Evolutionary conservation across 805 yeast genomes (phyloP).

Genomic region (Pichia kluyveri): DNA sequence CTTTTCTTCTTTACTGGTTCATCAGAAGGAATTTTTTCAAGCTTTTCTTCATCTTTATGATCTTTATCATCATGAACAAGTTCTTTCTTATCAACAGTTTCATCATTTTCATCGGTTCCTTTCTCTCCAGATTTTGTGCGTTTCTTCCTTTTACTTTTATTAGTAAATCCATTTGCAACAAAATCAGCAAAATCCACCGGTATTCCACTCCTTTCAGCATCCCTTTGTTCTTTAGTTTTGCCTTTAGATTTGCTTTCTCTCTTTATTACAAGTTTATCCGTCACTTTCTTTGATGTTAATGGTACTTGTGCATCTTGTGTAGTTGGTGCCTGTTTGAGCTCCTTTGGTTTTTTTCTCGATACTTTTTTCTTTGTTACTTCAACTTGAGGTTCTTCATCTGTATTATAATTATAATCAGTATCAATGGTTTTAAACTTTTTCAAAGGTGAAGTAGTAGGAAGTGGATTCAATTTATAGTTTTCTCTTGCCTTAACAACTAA

Average conservation of each 20-base stretch:
- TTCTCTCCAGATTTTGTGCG: not conserved
- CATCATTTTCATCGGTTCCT: not conserved
- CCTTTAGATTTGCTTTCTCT: not conserved
- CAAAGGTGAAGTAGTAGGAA: not conserved
- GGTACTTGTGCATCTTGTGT: too few relatives aligned
- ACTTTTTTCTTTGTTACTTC: not conserved
- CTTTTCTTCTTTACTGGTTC: constrained; percentile 1
- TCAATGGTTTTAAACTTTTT: constrained; percentile 10
- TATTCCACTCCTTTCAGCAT: constrained; percentile 1
- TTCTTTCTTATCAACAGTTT: not conserved
- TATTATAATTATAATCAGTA: constrained; percentile 5
- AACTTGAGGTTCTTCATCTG: not conserved
- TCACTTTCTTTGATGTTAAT: not conserved
- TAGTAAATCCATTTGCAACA: not conserved
- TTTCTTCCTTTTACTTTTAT: not conserved
- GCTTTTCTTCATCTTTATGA: not conserved
- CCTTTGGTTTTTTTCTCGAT: not conserved
- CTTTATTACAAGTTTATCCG: not conserved
- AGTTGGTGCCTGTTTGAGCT: not conserved
- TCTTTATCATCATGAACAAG: not conserved
- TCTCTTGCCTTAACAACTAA: constrained; percentile 43
- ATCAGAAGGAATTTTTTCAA: not conserved
- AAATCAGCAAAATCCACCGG: not conserved
- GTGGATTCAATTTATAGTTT: constrained; percentile 17
- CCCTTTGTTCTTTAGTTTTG: not conserved